Conservation (phyloP, 768 basidiomycete genomes). For the Tulasnella sp. region DNA sequence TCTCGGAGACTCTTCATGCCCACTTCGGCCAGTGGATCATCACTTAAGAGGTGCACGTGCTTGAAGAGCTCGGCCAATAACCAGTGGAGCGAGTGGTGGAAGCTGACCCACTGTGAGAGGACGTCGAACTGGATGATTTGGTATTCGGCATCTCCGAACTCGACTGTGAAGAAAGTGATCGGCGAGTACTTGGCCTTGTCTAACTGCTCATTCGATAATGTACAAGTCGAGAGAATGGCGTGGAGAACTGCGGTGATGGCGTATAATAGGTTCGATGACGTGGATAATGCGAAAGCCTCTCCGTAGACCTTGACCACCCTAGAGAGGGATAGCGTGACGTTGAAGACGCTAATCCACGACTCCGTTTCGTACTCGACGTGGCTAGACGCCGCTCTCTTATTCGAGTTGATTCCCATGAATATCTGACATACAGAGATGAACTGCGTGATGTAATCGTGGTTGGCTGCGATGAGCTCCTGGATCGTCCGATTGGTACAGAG, state of each 20-base stretch:
- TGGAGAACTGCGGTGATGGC: conserved; percentile 60
- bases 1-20: conserved; percentile 48
- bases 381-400: conserved; percentile 63
- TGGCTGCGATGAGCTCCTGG: conserved; percentile 62
- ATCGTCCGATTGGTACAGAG: conserved; percentile 72
- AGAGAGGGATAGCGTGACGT: conserved; percentile 81
- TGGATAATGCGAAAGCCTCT: conserved; percentile 58
- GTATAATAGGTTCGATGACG: conserved; percentile 45
- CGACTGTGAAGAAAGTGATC: conserved; percentile 52
- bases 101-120: conserved; percentile 72
- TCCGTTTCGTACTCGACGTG: conserved; percentile 97
- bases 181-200: conserved; percentile 55
- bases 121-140: conserved; percentile 70
- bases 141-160: conserved; percentile 49
- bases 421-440: conserved; percentile 72
- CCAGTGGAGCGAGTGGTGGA: conserved; percentile 90
- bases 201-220: conserved; percentile 51
- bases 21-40: conserved; percentile 39
- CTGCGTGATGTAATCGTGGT: conserved; percentile 52
- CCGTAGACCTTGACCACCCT: conserved; percentile 85
- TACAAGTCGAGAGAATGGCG: conserved; percentile 62
- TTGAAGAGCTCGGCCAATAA: conserved; percentile 80
- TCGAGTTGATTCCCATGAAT: conserved; percentile 90
- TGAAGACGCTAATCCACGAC: conserved; percentile 93
- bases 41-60: conserved; percentile 57